Evolutionary conservation across 2,329 filamentous ascomycete species (phyloP).

Genomic region (Colletotrichum sansevieriae): DNA sequence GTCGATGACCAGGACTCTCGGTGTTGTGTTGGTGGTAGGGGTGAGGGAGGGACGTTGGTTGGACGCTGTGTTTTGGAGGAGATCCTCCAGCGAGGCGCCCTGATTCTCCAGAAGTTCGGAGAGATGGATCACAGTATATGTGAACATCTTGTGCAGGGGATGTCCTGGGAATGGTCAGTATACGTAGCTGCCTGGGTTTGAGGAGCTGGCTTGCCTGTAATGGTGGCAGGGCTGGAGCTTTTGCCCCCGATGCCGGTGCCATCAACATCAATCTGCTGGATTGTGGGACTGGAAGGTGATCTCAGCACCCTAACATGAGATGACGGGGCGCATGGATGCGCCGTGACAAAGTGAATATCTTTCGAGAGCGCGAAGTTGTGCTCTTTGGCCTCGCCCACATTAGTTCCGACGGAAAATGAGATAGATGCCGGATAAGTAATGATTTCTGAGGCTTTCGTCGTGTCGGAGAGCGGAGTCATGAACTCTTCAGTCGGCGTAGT

Average conservation of each 20-base stretch:
- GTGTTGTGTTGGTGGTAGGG: conserved; percentile 47
- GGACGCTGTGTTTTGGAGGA: conserved; percentile 56
- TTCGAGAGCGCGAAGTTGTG: conserved; percentile 63
- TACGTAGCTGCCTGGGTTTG: conserved; percentile 39
- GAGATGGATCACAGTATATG: conserved; percentile 71
- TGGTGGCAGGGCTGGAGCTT: conserved; percentile 60
- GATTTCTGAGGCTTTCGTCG: conserved; percentile 48
- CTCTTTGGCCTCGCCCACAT: conserved; percentile 57
- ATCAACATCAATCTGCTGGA: conserved; percentile 68
- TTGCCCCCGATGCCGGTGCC: conserved; percentile 59
- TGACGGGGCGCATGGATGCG: conserved; percentile 73
- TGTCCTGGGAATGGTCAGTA: conserved; percentile 59
- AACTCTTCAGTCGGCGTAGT: conserved; percentile 59
- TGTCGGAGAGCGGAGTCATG: conserved; percentile 54
- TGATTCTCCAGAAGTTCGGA: conserved; percentile 66
- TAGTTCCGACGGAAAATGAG: conserved; percentile 55
- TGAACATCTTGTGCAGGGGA: conserved; percentile 73
- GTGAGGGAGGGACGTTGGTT: conserved; percentile 50
- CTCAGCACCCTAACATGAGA: conserved; percentile 69
- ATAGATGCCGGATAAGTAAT: conserved; percentile 57
- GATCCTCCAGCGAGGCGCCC: conserved; percentile 59
- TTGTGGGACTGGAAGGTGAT: conserved; percentile 70
- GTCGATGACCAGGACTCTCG: conserved; percentile 71
- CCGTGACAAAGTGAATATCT: conserved; percentile 75
- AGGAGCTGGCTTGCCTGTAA: conserved; percentile 56